Base-by-base conservation (phyloP, 345 rosid species). In the Rubroshorea leprosula region DNA sequence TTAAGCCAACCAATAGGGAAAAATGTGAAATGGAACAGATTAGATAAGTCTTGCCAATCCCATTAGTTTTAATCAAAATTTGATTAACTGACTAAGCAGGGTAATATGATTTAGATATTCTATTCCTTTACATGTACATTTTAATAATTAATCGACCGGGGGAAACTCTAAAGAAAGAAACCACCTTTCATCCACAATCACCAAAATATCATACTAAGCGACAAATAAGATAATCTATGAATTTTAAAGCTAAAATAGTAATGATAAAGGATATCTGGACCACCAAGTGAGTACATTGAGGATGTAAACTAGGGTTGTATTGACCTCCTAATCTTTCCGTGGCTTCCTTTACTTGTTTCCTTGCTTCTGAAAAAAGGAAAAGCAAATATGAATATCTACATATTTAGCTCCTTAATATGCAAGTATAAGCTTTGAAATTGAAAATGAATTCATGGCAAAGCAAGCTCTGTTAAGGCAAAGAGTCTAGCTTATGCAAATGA, bases 271-370 rank as follows among this genome's bases (percentile, higher is more conserved):
- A 92, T 92, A 92, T 92, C 79, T 89, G 95, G 29, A 89, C 96
- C 68, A 92, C 87, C 85, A 92, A 81, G 80, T 89, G 98, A 60
- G 97, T 89, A 60, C 98, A 92, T 20, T 70, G 90, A 20, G 80
- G 83, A 79, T 89, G 90, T 60, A 92, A 80, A 68, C 80, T 68
- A 6, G 93, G 83, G 67, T 91, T 86, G 58, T 92, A 92, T 60
- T 78, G 80, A 53, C 98, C 95, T 47, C 95, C 96, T 26, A 92
- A 76, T 72, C 97, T 86, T 76, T 84, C 90, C 0, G 95, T 84
- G 2, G 96, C 97, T 65, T 89, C 98, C 91, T 75, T 89, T 44
- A 92, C 98, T 66, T 92, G 95, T 60, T 75, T 81, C 76, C 98
- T 83, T 57, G 97, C 93, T 73, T 89, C 98, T 92, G 81, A 67